These are phyloP conservation scores for Vinca major DNA, from an alignment of 305 asterid genomes.

Conservation along the genomic window DNA sequence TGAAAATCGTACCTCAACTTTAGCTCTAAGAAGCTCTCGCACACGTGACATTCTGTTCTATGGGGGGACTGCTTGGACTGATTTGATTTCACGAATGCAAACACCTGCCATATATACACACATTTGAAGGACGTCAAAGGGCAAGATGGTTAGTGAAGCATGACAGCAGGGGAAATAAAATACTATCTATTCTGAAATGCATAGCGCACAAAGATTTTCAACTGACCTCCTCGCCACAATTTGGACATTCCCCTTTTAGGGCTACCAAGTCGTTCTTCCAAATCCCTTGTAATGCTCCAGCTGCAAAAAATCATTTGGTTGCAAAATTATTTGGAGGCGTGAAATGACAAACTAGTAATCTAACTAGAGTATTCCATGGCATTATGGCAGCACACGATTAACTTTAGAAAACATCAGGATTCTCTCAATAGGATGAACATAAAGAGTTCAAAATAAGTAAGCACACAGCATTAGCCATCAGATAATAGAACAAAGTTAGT, in stretches of 20 bases:
- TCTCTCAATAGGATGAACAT: background rate
- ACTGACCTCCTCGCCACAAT: slow-evolving; percentile 91
- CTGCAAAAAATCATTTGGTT: slow-evolving; percentile 34
- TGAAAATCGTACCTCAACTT: slow-evolving; percentile 55
- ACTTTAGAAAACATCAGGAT: background rate
- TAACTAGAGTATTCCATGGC: background rate
- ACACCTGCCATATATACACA: slow-evolving; percentile 45
- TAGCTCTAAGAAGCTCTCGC: slow-evolving; percentile 88
- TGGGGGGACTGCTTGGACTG: slow-evolving; percentile 56
- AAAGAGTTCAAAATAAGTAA: background rate
- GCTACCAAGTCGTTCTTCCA: slow-evolving; percentile 89
- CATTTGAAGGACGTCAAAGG: background rate
- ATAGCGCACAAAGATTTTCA: background rate
- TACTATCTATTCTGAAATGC: background rate
- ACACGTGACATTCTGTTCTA: slow-evolving; percentile 82
- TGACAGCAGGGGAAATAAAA: background rate
- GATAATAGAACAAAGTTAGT: background rate
- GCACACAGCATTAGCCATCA: background rate
- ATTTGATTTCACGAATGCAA: slow-evolving; percentile 74
- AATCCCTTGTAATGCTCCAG: slow-evolving; percentile 80
- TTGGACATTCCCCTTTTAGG: slow-evolving; percentile 82
- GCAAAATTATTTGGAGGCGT: slow-evolving; percentile 13
- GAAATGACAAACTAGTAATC: background rate
- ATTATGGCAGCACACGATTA: background rate
- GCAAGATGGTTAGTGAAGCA: background rate